A percentile compares a stretch with the other conserved stretches of the same genome.
Evolutionary conservation across 2,329 filamentous ascomycete genomes (phyloP).

Genomic region (Exophiala oligosperma): DNA sequence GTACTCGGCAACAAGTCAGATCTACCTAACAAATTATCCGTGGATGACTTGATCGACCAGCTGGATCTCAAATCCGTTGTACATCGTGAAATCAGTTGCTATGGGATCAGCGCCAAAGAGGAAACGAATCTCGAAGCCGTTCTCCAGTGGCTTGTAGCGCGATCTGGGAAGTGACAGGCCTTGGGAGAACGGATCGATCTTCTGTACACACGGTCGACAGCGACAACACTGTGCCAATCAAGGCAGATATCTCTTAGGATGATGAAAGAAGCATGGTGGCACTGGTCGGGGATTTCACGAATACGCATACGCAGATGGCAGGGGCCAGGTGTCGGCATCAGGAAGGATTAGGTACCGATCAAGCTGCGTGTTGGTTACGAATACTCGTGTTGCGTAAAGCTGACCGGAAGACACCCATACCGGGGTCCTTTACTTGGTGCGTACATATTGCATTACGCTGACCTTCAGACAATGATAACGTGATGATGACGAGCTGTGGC

Average conservation of each 20-base stretch:
- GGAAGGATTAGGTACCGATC: not conserved
- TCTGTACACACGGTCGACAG: no score
- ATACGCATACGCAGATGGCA: not conserved
- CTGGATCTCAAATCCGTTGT: constrained; percentile 87
- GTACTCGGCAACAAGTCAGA: constrained; percentile 98
- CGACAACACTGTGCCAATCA: not conserved
- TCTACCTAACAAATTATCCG: constrained; percentile 82
- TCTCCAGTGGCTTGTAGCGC: constrained; percentile 92
- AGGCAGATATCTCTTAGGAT: not conserved
- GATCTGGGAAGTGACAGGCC: constrained; percentile 66
- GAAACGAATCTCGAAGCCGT: constrained; percentile 98
- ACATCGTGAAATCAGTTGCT: constrained; percentile 94
- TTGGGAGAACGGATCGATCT: no score
- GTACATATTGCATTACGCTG: not conserved
- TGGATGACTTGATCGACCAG: constrained; percentile 92
- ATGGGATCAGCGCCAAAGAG: constrained; percentile 97
- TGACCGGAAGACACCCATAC: not conserved
- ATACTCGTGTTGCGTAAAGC: not conserved
- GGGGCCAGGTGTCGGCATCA: not conserved
- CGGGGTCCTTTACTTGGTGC: not conserved
- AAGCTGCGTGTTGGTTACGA: no score
- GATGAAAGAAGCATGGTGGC: no score
- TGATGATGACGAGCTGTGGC: not conserved
- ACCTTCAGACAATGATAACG: not conserved
- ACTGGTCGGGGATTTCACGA: not conserved